Percentiles rank a stretch among this genome's conserved stretches.
phyloP scores from a whole-genome alignment of 768 basidiomycete genomes.

The Mrakia frigida region DNA sequence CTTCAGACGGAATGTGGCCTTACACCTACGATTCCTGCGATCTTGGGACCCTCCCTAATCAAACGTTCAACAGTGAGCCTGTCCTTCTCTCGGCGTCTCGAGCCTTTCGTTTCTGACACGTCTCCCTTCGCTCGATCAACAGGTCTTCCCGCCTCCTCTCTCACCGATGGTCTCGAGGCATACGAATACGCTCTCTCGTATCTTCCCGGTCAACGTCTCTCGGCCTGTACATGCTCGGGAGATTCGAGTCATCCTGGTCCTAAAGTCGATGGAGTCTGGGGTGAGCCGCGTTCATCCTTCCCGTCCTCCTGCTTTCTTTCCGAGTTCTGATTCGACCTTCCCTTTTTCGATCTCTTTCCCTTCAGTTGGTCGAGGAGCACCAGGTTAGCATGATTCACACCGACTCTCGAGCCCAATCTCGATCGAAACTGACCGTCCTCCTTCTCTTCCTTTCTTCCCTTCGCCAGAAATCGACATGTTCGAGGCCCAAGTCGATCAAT shows the following conservation, averaged over 20 bases:
- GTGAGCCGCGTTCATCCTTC: neutral
- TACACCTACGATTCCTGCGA: conserved; percentile 60
- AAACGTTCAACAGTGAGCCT: conserved; percentile 55
- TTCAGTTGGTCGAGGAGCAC: neutral
- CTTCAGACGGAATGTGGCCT: conserved; percentile 40
- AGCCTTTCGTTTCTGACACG: neutral
- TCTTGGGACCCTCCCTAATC: conserved; percentile 83
- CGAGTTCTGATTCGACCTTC: neutral
- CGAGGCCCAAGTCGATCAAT: conserved; percentile 59
- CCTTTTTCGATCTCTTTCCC: neutral
- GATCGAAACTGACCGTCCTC: neutral
- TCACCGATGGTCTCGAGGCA: conserved; percentile 55
- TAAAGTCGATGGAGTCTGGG: conserved; percentile 65
- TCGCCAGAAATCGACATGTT: conserved; percentile 56
- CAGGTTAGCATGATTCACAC: too few species aligned
- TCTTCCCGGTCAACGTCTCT: conserved; percentile 75
- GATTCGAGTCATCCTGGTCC: conserved; percentile 82
- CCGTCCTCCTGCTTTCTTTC: neutral
- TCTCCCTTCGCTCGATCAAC: neutral
- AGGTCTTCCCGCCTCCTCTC: conserved; percentile 54
- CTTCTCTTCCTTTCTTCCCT: too few species aligned
- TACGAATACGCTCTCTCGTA: conserved; percentile 62
- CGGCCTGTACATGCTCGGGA: conserved; percentile 78
- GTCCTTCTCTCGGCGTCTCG: neutral
- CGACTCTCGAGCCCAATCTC: too few species aligned